Evolutionary conservation across 2,329 filamentous ascomycete species (phyloP).

Genomic region (Madurella mycetomatis): DNA sequence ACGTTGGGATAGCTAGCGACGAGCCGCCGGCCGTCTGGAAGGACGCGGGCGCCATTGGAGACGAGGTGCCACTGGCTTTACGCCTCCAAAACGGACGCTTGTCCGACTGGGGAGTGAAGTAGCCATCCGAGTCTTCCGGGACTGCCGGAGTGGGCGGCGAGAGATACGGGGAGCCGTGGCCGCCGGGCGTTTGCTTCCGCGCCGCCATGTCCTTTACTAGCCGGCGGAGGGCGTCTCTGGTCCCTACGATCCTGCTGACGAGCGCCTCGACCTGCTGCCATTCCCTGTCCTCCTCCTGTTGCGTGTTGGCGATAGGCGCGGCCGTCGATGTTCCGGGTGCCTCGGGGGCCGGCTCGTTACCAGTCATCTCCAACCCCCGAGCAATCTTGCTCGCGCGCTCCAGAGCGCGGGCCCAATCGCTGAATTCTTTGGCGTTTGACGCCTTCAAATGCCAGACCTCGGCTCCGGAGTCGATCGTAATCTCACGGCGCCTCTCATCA

Average conservation of each 20-base stretch:
- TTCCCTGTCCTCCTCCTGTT: slow-evolving; percentile 65
- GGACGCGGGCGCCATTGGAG: slow-evolving; percentile 39
- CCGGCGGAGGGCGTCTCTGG: slow-evolving; percentile 80
- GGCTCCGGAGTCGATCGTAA: slow-evolving; percentile 93
- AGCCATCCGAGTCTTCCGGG: slow-evolving; percentile 51
- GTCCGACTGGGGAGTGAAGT: slow-evolving; percentile 49
- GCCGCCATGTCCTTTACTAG: slow-evolving; percentile 80
- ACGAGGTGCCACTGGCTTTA: slow-evolving; percentile 58
- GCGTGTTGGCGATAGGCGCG: slow-evolving; percentile 31
- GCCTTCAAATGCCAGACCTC: slow-evolving; percentile 95
- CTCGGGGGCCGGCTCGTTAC: slow-evolving; percentile 26
- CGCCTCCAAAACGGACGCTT: slow-evolving; percentile 87
- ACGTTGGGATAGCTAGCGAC: slow-evolving; percentile 40
- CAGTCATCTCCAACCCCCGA: slow-evolving; percentile 45
- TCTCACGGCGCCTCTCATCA: slow-evolving; percentile 82
- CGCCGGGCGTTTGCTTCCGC: slow-evolving; percentile 44
- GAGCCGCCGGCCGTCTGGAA: slow-evolving; percentile 38
- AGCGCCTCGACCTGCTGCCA: slow-evolving; percentile 84
- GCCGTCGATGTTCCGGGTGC: slow-evolving; percentile 20
- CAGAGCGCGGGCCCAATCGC: slow-evolving; percentile 79
- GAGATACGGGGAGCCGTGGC: slow-evolving; percentile 33
- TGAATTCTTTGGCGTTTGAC: slow-evolving; percentile 76
- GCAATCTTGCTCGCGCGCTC: slow-evolving; percentile 72
- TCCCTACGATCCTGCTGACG: slow-evolving; percentile 80
- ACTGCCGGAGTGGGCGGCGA: slow-evolving; percentile 38